Evolutionary conservation across 768 basidiomycete species (phyloP), one percentile per base, ranked within the genome.

Genomic region (Tubosaeta sp.): DNA sequence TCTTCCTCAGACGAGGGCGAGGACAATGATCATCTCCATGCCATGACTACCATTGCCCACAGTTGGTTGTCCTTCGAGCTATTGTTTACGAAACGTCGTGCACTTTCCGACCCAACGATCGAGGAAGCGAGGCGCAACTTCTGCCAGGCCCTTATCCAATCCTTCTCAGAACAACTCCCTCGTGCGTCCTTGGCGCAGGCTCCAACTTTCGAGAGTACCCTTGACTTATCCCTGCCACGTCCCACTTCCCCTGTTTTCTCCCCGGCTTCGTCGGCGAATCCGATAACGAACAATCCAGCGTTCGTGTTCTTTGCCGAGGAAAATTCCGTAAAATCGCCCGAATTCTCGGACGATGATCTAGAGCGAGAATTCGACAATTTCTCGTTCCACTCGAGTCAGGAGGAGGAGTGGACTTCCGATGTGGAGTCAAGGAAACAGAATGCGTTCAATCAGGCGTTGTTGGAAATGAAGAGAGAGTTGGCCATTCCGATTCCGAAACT

Each of bases 361-460:
- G 2, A 44, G 10, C 48, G 46, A 36, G 57, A 55, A 31, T 59
- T 51, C 18, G 57, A 51, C 36, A 24, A 39, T 3, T 59, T 59
- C 24, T 51, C 50, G 21, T 59, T 55, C 14, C 32, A 49, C 16
- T 55, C 47, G 0, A 51, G 35, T n/a, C 38, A 51, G 30, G 49
- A 56, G 1, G 56, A 57, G 16, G 58, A 59, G 2, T 59, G 53
- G 51, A 59, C 58, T 3, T 44, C 47, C 0, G 58, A 59, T 13
- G 3, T 44, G 14, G 30, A 31, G 14, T 34, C 47, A 11, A 36
- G 53, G 1, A 59, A 49, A 12, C 53, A 59, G 9, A 46, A 54
- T 4, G 49, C 25, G 3, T 44, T 54, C 13, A 46, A 57, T 14
- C 47, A 30, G 4, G 5, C 21, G 3, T 29, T 59, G 44, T 51